Evolutionary conservation across 2,329 filamentous ascomycete genomes (phyloP).

Genomic region (Ascochyta koolunga): DNA sequence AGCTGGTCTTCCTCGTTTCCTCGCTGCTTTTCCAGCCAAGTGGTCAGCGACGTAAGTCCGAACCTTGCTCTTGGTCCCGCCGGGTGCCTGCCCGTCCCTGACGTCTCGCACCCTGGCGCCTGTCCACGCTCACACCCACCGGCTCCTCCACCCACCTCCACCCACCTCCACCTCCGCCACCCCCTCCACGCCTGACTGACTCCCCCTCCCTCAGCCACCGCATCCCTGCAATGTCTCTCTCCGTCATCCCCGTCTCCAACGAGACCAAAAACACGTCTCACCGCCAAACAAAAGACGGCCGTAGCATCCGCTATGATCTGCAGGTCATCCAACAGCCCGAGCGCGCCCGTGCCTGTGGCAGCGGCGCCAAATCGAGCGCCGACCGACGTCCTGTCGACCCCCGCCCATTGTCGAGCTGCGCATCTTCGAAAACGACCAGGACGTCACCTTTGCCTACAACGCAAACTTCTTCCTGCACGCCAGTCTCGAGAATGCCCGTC

Average conservation of each 20-base stretch:
- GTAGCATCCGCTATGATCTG: conserved; percentile 79
- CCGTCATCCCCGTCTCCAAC: conserved; percentile 60
- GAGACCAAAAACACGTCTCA: conserved; percentile 60
- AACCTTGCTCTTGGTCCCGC: conserved; percentile 19
- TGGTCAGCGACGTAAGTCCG: conserved; percentile 18
- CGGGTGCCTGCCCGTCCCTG: conserved; percentile 14
- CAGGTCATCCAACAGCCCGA: conserved; percentile 92
- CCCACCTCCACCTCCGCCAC: conserved; percentile 1
- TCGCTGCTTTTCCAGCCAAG: neutral
- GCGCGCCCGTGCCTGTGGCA: conserved; percentile 91
- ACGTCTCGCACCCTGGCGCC: conserved; percentile 17
- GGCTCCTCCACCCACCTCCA: conserved; percentile 8
- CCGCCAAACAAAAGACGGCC: conserved; percentile 74
- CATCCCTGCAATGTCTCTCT: conserved; percentile 32
- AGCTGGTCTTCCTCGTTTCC: conserved; percentile 16
- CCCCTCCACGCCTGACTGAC: conserved; percentile 18
- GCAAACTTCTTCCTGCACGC: conserved; percentile 96
- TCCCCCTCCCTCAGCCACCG: conserved; percentile 8
- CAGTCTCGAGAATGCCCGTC: conserved; percentile 84
- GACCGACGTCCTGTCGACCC: conserved; percentile 93
- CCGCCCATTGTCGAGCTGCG: conserved; percentile 92
- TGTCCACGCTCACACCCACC: conserved; percentile 11
- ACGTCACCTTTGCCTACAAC: conserved; percentile 86
- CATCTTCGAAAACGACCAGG: conserved; percentile 74
- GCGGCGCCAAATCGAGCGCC: conserved; percentile 81